Conservation (phyloP, 2,329 filamentous ascomycete species). For the Tolypocladium ovalisporum region DNA sequence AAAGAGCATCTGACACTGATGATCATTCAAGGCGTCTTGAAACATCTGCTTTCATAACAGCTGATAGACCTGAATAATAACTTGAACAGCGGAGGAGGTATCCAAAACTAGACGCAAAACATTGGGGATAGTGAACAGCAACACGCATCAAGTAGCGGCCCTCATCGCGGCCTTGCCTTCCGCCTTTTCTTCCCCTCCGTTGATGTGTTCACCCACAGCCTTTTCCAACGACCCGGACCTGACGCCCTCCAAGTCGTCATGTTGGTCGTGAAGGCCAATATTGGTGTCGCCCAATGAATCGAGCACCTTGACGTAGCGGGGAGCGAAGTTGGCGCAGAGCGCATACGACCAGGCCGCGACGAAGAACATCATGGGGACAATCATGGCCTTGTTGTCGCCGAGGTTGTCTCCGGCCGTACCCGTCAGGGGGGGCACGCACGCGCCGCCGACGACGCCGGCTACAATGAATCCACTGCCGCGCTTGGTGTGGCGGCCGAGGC, state of each 20-base stretch:
- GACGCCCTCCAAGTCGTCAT: slow-evolving; percentile 7
- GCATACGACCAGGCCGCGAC: slow-evolving; percentile 45
- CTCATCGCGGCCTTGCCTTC: not conserved
- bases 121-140: not conserved
- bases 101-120: not conserved
- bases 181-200: not conserved
- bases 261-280: slow-evolving; percentile 24
- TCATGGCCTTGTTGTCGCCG: slow-evolving; percentile 51
- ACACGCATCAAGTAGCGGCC: too few species aligned
- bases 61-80: not conserved
- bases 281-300: slow-evolving; percentile 43
- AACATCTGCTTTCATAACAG: not conserved
- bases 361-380: slow-evolving; percentile 53
- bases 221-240: slow-evolving; percentile 9
- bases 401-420: slow-evolving; percentile 56
- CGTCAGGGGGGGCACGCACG: slow-evolving; percentile 61
- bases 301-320: slow-evolving; percentile 49
- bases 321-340: slow-evolving; percentile 54
- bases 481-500: slow-evolving; percentile 67
- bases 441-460: slow-evolving; percentile 61
- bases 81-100: not conserved
- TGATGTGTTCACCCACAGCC: not conserved
- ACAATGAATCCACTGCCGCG: slow-evolving; percentile 61
- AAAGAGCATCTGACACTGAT: too few species aligned
- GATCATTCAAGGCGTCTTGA: not conserved